Conservation (phyloP, 2,329 filamentous ascomycete genomes). For the Helicocarpus griseus region DNA sequence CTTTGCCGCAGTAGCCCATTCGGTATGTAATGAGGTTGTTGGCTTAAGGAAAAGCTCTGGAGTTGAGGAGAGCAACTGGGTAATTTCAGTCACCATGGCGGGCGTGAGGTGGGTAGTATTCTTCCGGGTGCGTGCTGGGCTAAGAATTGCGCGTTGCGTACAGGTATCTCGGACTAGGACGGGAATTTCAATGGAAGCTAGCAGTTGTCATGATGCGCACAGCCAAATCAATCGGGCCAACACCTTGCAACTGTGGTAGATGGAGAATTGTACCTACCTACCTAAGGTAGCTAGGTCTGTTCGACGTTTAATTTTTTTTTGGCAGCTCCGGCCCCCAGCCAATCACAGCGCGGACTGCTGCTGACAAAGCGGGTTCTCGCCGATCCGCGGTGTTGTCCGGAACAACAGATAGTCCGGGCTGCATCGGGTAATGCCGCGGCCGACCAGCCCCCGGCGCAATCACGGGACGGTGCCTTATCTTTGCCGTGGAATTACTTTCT, state of each 20-base stretch:
- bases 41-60: slow-evolving; percentile 74
- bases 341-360: background rate
- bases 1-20: slow-evolving; percentile 68
- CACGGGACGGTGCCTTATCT: too few relatives aligned
- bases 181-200: background rate
- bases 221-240: too few relatives aligned
- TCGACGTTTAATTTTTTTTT: background rate
- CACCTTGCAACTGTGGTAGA: too few relatives aligned
- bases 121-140: background rate
- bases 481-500: background rate
- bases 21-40: slow-evolving; percentile 52
- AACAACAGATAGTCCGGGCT: background rate
- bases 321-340: background rate
- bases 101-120: background rate
- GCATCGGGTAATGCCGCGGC: background rate
- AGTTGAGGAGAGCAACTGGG: slow-evolving; percentile 5
- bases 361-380: background rate
- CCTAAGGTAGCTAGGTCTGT: background rate
- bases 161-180: background rate
- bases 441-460: background rate
- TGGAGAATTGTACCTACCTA: background rate
- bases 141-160: background rate
- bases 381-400: background rate
- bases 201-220: background rate
- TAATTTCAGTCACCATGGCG: background rate